phyloP scores from a whole-genome alignment of 108 stramenopile species.

The Nannochloropsis oceanica region DNA sequence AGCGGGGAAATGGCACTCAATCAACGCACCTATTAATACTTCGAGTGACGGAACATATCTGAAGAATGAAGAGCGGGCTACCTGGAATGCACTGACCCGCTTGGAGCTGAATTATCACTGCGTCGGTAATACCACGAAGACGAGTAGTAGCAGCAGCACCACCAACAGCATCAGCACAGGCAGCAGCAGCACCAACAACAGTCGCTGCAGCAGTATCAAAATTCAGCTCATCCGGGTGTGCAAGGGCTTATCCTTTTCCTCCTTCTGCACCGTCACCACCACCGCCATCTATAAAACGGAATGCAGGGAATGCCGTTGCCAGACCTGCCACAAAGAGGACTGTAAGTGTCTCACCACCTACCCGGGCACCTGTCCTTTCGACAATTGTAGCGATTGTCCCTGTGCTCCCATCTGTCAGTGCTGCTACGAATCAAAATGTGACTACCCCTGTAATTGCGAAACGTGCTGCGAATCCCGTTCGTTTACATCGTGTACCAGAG shows the following conservation, averaged over 20 bases:
- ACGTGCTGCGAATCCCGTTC: not conserved
- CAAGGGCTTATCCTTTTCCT: not conserved
- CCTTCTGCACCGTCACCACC: not conserved
- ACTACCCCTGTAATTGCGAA: not conserved
- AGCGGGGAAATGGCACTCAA: not conserved
- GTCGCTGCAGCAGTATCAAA: not conserved
- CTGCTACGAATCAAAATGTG: not conserved
- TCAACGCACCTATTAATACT: not conserved
- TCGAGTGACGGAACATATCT: not conserved
- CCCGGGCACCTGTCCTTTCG: not conserved
- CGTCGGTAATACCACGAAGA: too few relatives aligned
- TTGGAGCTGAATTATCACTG: not conserved
- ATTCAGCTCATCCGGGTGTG: not conserved
- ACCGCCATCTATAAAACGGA: not conserved
- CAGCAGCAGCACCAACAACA: too few relatives aligned
- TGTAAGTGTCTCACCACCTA: not conserved
- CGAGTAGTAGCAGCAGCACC: too few relatives aligned
- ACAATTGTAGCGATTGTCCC: not conserved
- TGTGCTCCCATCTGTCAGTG: not conserved
- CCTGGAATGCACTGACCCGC: not conserved
- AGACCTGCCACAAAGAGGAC: not conserved
- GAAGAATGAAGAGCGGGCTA: not conserved
- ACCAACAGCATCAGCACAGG: too few relatives aligned
- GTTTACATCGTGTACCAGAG: not conserved
- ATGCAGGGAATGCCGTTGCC: not conserved